These are phyloP conservation scores for Clitopilus hobsonii DNA, from an alignment of 768 basidiomycete genomes.

Conservation along the genomic window DNA sequence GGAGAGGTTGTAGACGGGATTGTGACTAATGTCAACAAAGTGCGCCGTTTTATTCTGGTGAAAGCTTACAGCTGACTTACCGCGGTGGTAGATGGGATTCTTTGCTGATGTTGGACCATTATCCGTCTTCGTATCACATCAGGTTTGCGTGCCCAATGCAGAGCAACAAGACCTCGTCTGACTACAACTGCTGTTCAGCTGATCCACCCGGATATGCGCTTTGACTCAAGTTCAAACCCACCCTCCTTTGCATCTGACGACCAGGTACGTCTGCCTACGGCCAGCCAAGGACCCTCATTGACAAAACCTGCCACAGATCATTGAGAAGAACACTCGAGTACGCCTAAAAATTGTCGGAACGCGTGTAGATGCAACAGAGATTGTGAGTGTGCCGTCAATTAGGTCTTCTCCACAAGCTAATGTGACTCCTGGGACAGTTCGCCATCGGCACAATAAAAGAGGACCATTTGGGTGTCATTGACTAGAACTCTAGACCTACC, in stretches of 20 bases:
- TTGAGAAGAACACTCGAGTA: slow-evolving; percentile 89
- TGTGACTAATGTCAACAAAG: slow-evolving; percentile 94
- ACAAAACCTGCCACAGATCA: slow-evolving; percentile 49
- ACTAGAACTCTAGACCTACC: slow-evolving; percentile 29
- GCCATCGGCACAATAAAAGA: slow-evolving; percentile 98
- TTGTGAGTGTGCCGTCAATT: slow-evolving; percentile 49
- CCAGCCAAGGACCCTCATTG: background rate
- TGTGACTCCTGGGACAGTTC: slow-evolving; percentile 49
- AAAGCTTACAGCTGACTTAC: background rate
- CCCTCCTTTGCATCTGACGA: slow-evolving; percentile 92
- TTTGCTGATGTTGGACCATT: slow-evolving; percentile 96
- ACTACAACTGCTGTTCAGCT: slow-evolving; percentile 42
- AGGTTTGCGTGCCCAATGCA: slow-evolving; percentile 46
- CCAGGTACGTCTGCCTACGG: slow-evolving; percentile 45
- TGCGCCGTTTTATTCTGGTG: slow-evolving; percentile 25
- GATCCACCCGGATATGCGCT: slow-evolving; percentile 90
- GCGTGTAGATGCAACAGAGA: slow-evolving; percentile 95
- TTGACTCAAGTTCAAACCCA: slow-evolving; percentile 96
- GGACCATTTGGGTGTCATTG: slow-evolving; percentile 93
- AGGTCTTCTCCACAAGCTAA: background rate
- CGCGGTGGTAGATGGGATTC: slow-evolving; percentile 87
- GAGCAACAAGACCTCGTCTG: background rate
- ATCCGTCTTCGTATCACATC: slow-evolving; percentile 92
- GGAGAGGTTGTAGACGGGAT: slow-evolving; percentile 97
- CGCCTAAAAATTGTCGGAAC: slow-evolving; percentile 98